A percentile compares a stretch with the other conserved stretches of the same genome.
Evolutionary conservation across 176 grass and related monocot species (phyloP).

Genomic region (Eremochloa ophiuroides): DNA sequence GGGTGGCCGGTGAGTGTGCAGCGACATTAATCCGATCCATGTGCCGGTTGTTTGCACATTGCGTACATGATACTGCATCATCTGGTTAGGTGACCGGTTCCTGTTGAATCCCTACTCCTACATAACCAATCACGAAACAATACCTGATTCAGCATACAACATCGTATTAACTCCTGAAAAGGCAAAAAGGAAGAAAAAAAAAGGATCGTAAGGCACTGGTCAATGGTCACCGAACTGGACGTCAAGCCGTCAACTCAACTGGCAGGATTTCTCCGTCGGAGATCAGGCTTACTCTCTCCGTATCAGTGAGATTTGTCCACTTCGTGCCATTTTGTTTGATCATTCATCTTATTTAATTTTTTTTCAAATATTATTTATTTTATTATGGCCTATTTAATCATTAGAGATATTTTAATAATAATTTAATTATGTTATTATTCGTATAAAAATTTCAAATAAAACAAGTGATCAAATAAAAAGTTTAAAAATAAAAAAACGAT

Average conservation of each 20-base stretch:
- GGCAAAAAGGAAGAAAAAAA: not conserved
- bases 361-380: too few relatives aligned
- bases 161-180: not conserved
- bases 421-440: too few relatives aligned
- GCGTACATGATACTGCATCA: not conserved
- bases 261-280: slow-evolving; percentile 13
- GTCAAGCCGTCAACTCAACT: not conserved
- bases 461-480: too few relatives aligned
- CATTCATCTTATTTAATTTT: too few relatives aligned
- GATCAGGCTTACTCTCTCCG: too few relatives aligned
- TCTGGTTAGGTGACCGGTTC: slow-evolving; percentile 17
- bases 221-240: slow-evolving; percentile 23
- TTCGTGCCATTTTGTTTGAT: too few relatives aligned
- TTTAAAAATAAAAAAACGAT: too few relatives aligned
- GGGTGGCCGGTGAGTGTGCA: not conserved
- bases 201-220: slow-evolving; percentile 11
- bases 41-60: not conserved
- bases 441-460: too few relatives aligned
- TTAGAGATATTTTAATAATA: too few relatives aligned
- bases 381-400: too few relatives aligned
- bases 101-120: not conserved
- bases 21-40: not conserved
- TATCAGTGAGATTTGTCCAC: too few relatives aligned
- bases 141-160: not conserved
- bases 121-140: not conserved